phyloP scores from a whole-genome alignment of 2,329 filamentous ascomycete species.

The Sphaceloma murrayae region DNA sequence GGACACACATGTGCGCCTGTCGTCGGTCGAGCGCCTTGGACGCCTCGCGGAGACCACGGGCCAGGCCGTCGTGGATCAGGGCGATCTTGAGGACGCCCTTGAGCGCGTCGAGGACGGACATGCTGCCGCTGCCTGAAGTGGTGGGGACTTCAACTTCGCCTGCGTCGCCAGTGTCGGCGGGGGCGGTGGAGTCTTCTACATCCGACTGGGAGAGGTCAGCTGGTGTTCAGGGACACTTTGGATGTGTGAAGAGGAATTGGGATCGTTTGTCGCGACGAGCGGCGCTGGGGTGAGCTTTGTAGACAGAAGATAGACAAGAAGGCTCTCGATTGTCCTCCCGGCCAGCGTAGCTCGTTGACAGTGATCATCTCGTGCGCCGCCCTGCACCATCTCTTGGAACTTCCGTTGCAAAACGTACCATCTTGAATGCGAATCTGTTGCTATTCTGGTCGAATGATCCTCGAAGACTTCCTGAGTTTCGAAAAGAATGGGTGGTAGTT shows the following conservation, averaged over 20 bases:
- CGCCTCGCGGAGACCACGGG: constrained; percentile 94
- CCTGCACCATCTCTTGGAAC: too few species aligned
- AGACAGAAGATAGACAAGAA: too few species aligned
- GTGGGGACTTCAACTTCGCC: constrained; percentile 87
- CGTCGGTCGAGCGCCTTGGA: constrained; percentile 98
- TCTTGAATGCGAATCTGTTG: constrained; percentile 15
- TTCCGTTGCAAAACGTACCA: too few species aligned
- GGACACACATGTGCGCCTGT: constrained; percentile 99
- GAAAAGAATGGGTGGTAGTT: constrained; percentile 8
- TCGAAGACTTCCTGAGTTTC: constrained; percentile 15
- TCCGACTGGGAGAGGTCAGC: constrained; percentile 61
- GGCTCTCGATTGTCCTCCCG: too few species aligned
- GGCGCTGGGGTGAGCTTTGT: too few species aligned
- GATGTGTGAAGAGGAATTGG: neutral
- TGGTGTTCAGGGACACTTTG: neutral
- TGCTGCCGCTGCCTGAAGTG: constrained; percentile 70
- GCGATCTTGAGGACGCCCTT: constrained; percentile 98
- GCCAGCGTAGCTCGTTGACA: too few species aligned
- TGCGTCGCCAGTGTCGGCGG: constrained; percentile 57
- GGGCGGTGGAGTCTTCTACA: constrained; percentile 98
- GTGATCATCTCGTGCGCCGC: too few species aligned
- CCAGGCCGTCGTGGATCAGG: constrained; percentile 98
- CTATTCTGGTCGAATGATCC: constrained; percentile 17
- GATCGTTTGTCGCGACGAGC: too few species aligned
- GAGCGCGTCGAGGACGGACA: constrained; percentile 95